Base-by-base conservation (phyloP, 2,329 filamentous ascomycete species). In the Aspergillus sp. region DNA sequence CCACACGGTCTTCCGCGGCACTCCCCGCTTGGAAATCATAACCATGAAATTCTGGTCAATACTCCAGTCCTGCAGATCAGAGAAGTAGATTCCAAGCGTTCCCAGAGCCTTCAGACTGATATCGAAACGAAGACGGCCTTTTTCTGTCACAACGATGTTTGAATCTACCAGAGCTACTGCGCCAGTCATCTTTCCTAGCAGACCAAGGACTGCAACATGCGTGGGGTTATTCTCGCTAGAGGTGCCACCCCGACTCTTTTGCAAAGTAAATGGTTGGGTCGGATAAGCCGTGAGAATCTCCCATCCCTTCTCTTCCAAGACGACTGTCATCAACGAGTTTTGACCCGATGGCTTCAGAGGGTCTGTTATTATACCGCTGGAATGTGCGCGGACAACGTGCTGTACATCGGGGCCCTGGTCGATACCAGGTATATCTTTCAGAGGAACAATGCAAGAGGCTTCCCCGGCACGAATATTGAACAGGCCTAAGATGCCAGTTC, bases 141-240 rank as follows among this genome's bases (percentile, higher is more conserved):
- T 83, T 6, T 75, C 71, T 31, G 77, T 67, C 53, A 83, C 61
- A 30, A 76, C 76, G 36, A 83, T 76, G 27, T 78, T 74, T n/a
- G 73, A 83, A 32, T 73, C 75, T 1, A 85, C 71, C 6, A 95
- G 76, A 0, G 89, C 90, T 1, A 88, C 90, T 1, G 85, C 82
- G 0, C 90, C 91, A 0, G 89, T 89, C 87, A 97, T 95, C 66
- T 96, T 95, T 2, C 79, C 86, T 4, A 95, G 52, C 2, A 97
- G 71, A 0, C 91, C 91, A 1, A 97, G 66, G 12, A 85, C 82
- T 1, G 88, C 82, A 2, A 90, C 72, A 35, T 66, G 51, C 5
- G 59, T 64, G 5, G 48, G 39, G 3, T 27, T 49, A 27, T 68
- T 69, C 0, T 84, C 69, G 0, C 64, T 55, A 1, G 50, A 40